Evolutionary conservation across 768 basidiomycete species (phyloP), one percentile per base, ranked within the genome.

Genomic region (Chiua virens): DNA sequence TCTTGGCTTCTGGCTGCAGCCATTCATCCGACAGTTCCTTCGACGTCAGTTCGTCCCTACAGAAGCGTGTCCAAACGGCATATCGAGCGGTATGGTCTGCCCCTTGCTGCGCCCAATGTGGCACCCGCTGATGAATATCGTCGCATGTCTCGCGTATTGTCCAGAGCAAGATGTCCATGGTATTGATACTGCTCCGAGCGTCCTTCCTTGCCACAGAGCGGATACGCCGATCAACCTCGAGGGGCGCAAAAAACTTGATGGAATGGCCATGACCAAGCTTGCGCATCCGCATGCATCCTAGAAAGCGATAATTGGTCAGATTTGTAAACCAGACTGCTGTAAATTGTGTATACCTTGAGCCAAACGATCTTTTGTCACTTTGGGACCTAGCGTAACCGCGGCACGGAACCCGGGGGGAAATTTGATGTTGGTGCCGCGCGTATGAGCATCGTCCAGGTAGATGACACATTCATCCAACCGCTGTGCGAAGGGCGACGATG

Each of bases 211-310:
- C 50, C 7, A 65, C 49, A 4, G 52, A 39, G n/a, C 72, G 71
- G 47, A 80, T 76, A 1, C 52, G 45, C 13, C 55, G 54, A 45
- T 75, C 71, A 5, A 78, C 65, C 40, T 78, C 76, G 0, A 59
- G 56, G 8, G 79, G 71, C 8, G 75, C 78, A 38, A 77, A 75
- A 56, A 80, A 79, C 48, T 75, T 61, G 17, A 79, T 57, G 2
- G 78, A 75, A 47, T 80, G 79, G 0, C 73, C 75, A 10, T 64
- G 58, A 17, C 79, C 79, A 1, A 80, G 67, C 56, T 72, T 69
- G 3, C 79, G 70, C 79, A 80, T 78, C 11, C 79, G 68, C 79
- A 80, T 80, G 46, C 79, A 80, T 3, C 78, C 79, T 79, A 20
- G 21, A 4, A 14, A n/a, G 9, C 3, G 6, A 42, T 2, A 13